phyloP scores from a whole-genome alignment of 257 asterid species.

The Solanum bulbocastanum region DNA sequence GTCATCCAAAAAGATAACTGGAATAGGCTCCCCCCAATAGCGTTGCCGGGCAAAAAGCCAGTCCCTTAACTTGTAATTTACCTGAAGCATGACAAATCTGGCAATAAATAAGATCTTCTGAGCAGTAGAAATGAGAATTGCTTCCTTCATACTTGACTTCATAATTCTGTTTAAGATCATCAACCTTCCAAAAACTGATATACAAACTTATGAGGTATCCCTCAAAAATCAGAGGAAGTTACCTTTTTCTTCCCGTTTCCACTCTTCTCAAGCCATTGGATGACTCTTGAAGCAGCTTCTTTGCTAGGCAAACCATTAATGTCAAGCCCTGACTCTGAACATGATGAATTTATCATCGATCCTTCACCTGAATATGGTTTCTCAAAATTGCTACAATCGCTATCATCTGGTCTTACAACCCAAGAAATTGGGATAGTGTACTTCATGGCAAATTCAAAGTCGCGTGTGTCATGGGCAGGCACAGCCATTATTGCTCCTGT shows the following conservation, averaged over 20 bases:
- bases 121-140: not conserved
- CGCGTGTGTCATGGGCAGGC: constrained; percentile 97
- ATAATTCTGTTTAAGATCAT: not conserved
- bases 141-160: not conserved
- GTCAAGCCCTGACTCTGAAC: constrained; percentile 56
- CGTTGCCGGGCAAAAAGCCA: constrained; percentile 99
- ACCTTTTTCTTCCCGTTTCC: constrained; percentile 85
- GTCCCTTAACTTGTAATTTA: constrained; percentile 85
- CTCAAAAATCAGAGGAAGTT: not conserved
- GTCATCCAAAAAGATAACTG: constrained; percentile 61
- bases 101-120: not conserved
- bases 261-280: constrained; percentile 78
- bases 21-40: constrained; percentile 99
- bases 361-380: constrained; percentile 81
- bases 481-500: constrained; percentile 99
- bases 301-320: constrained; percentile 69
- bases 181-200: not conserved
- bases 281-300: constrained; percentile 65
- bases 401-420: constrained; percentile 69
- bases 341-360: constrained; percentile 71
- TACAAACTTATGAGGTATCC: not conserved
- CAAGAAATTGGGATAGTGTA: constrained; percentile 59
- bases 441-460: constrained; percentile 88
- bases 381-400: constrained; percentile 29
- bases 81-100: constrained; percentile 35